Evolutionary conservation across 169 alveolate genomes (phyloP), one percentile per base, ranked within the genome.

Genomic region (Neospora caninum): DNA sequence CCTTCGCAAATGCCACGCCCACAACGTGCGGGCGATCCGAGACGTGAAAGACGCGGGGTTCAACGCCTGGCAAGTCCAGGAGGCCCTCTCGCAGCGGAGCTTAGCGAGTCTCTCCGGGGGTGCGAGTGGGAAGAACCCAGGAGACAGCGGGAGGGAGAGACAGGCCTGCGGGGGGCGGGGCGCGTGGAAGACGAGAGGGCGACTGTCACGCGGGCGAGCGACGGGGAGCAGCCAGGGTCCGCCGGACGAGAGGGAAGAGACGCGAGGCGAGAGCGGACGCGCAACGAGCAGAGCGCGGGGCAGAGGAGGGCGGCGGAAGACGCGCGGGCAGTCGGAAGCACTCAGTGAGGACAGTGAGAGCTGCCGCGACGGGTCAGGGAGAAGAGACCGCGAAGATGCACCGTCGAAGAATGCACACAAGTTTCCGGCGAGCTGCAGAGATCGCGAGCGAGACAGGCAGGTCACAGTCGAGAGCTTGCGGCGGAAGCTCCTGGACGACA

Each of bases 181-280:
- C 84, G 43, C 41, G 84, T 22, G 22, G 84, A n/a, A 43, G 45
- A 34, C 84, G 84, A 73, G n/a, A 43, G 49, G 45, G 84, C 84
- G 43, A 22, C 4, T 25, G 84, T 18, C 0, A 9, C 41, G 43
- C 49, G 0, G 43, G 84, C 16, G 84, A 34, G 27, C 29, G 49
- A 20, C 27, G 84, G 43, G 45, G 43, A 73, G 84, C 41, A 25
- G 45, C 27, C 45, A 73, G 34, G 45, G 84, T 0, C 45, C 6
- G 4, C 10, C 41, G 0, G 29, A 0, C 0, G 22, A 34, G 10
- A 43, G 43, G 29, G 84, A 73, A 34, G 84, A 73, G 27, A 43
- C 16, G 41, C n/a, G 45, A n/a, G 22, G n/a, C 16, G 16, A 27
- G 16, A 13, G 84, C 10, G 22, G 45, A 29, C 43, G 45, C 16